These are phyloP conservation scores for Chrysosporium keratinophilum DNA, from an alignment of 2,329 filamentous ascomycete genomes.

Conservation along the genomic window DNA sequence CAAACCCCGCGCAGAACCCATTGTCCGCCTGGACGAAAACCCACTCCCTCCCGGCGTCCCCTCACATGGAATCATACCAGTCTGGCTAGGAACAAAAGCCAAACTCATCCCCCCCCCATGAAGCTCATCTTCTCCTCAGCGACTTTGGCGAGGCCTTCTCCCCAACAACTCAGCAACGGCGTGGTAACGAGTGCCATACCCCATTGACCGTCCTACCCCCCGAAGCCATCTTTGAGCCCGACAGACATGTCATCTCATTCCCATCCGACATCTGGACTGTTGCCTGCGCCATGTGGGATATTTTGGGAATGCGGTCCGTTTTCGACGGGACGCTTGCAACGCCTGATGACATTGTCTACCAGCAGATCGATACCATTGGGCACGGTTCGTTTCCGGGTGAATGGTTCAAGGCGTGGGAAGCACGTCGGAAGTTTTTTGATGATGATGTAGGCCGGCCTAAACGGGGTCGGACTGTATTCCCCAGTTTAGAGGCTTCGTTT, in stretches of 20 bases:
- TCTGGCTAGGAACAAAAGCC: conserved; percentile 24
- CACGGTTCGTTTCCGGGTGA: no score
- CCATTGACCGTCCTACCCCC: conserved; percentile 17
- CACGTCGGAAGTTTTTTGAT: no score
- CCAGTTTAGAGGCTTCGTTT: no score
- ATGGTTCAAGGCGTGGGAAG: no score
- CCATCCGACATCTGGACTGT: conserved; percentile 31
- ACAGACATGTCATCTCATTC: not conserved
- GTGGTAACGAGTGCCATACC: conserved; percentile 19
- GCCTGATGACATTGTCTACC: no score
- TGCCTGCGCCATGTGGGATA: conserved; percentile 27
- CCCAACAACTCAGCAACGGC: conserved; percentile 3
- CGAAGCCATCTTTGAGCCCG: conserved; percentile 5
- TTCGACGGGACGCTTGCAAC: no score
- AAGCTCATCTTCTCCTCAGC: no score
- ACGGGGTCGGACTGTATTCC: no score
- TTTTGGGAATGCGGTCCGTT: conserved; percentile 21
- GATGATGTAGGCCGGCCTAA: no score
- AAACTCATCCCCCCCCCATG: no score
- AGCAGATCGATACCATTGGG: no score
- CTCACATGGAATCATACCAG: conserved; percentile 17
- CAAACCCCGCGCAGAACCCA: conserved; percentile 17
- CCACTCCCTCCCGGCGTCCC: conserved; percentile 19
- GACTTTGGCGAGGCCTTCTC: conserved; percentile 24
- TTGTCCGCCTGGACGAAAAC: conserved; percentile 19